Conservation (phyloP, 352 stramenopile genomes). For the Saprolegnia diclina region DNA sequence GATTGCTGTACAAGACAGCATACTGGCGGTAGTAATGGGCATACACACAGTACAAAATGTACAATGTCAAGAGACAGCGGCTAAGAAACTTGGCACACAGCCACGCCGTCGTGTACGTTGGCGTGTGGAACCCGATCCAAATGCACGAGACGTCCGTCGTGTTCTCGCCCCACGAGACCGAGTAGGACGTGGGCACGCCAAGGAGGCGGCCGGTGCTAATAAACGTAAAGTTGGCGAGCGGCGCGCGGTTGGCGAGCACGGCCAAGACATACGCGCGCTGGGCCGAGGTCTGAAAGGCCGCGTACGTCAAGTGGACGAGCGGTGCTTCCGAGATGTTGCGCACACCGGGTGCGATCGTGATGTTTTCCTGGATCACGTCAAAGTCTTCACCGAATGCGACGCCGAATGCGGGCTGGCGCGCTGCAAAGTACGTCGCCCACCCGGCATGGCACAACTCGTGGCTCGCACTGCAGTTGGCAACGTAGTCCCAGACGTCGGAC, state of each 20-base stretch:
- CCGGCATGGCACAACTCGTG: background rate
- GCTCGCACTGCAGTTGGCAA: background rate
- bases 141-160: background rate
- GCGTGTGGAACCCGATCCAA: background rate
- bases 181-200: background rate
- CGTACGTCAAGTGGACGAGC: background rate
- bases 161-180: background rate
- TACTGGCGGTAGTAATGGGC: background rate
- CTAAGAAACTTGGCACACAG: background rate
- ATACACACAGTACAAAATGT: background rate
- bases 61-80: background rate
- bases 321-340: background rate
- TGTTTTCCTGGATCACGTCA: background rate
- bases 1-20: background rate
- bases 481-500: conserved; percentile 1
- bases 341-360: background rate
- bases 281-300: background rate
- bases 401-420: background rate
- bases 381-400: background rate
- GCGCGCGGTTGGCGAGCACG: background rate
- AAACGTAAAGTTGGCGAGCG: background rate
- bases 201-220: background rate
- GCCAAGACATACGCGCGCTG: background rate
- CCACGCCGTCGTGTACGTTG: background rate
- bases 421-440: background rate